A percentile compares a stretch with the other conserved stretches of the same genome.
Conservation (phyloP, 306 rosid genomes). For the Alnus rubra region DNA sequence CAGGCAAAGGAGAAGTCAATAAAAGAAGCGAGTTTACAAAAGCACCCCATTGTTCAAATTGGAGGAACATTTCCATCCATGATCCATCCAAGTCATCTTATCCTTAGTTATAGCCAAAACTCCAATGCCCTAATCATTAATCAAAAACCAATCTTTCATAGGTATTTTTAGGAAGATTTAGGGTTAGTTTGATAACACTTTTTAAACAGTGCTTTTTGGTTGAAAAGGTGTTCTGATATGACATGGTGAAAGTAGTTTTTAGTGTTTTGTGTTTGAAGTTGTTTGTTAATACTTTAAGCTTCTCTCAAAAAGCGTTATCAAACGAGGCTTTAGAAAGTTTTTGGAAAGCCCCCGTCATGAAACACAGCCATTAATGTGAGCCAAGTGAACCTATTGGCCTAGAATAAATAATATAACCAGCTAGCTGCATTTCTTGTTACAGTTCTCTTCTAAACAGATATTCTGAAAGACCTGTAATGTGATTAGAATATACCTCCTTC, state of each 20-base stretch:
- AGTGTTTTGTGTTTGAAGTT: too few relatives aligned
- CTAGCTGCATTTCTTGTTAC: background rate
- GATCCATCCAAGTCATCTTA: background rate
- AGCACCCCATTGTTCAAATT: background rate
- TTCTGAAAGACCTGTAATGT: background rate
- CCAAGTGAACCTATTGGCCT: background rate
- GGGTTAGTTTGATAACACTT: too few relatives aligned
- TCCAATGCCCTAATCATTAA: background rate
- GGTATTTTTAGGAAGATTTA: background rate
- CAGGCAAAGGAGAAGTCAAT: background rate
- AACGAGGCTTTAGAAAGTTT: too few relatives aligned
- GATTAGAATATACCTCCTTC: constrained; percentile 70
- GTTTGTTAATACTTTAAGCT: too few relatives aligned
- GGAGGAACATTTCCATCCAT: too few relatives aligned
- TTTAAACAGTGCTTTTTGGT: too few relatives aligned
- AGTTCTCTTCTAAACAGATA: background rate
- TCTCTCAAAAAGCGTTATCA: too few relatives aligned
- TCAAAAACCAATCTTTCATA: background rate
- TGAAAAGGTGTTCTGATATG: too few relatives aligned
- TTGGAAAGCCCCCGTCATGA: background rate
- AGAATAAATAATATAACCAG: background rate
- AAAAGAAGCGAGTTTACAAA: background rate
- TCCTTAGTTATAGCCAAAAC: background rate
- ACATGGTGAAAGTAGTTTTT: too few relatives aligned
- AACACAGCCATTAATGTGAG: background rate